phyloP scores from a whole-genome alignment of 140 eudicot species.

The Ambrosia hybrid region DNA sequence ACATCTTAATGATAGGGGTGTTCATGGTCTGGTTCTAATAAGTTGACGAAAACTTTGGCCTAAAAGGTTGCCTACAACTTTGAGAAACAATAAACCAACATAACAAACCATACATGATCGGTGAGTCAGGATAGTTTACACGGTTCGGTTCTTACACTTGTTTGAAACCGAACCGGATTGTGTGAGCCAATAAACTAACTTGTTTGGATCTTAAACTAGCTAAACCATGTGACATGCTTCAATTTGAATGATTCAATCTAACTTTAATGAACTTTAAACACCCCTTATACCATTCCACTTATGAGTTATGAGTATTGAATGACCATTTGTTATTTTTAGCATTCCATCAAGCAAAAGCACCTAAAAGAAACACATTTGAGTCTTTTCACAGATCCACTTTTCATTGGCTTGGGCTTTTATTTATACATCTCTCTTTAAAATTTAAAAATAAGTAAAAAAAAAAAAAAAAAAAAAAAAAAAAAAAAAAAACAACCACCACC shows the following conservation, averaged over 20 bases:
- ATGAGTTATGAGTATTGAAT: neutral
- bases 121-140: no score
- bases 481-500: neutral
- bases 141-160: no score
- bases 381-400: slow-evolving; percentile 14
- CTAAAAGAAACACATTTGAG: slow-evolving; percentile 6
- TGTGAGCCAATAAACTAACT: no score
- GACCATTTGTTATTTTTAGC: neutral
- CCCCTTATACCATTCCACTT: neutral
- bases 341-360: slow-evolving; percentile 30
- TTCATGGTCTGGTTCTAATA: no score
- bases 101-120: no score
- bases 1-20: no score
- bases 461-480: slow-evolving; percentile 1
- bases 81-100: no score
- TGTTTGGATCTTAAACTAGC: no score
- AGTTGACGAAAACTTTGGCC: no score
- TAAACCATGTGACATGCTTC: neutral
- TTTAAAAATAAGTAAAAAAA: neutral
- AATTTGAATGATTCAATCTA: neutral
- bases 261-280: neutral
- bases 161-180: neutral
- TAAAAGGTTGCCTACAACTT: no score
- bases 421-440: neutral
- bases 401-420: neutral